Percentiles rank a stretch among this genome's conserved stretches.
Conservation (phyloP, 345 rosid species). For the Lumnitzera littorea region DNA sequence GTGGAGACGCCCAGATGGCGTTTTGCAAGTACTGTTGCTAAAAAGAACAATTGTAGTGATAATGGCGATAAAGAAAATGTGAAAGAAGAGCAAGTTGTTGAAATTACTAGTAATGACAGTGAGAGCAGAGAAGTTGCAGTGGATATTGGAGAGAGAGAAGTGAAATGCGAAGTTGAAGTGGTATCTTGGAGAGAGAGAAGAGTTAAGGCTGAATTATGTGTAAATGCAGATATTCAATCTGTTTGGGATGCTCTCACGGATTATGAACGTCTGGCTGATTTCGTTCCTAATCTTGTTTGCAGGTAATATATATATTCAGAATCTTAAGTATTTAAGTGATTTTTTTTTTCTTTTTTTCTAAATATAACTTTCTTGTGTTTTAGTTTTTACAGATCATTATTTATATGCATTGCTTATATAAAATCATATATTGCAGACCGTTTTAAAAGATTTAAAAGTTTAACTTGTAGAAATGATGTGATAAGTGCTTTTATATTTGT, state of each 20-base stretch:
- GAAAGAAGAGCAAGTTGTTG: too few species aligned
- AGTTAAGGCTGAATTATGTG: conserved; percentile 55
- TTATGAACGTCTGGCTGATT: conserved; percentile 92
- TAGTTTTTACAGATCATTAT: not conserved
- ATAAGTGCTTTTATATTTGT: too few species aligned
- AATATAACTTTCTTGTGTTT: not conserved
- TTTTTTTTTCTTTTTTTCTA: not conserved
- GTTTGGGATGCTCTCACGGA: conserved; percentile 91
- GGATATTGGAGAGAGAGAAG: conserved; percentile 41
- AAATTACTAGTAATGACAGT: not conserved
- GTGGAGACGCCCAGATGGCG: too few species aligned
- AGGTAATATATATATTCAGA: conserved; percentile 29
- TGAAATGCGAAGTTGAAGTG: conserved; percentile 72
- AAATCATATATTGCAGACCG: too few species aligned
- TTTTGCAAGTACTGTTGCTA: too few species aligned
- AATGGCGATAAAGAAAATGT: too few species aligned
- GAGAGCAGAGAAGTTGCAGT: conserved; percentile 9
- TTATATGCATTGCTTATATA: not conserved
- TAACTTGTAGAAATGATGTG: too few species aligned
- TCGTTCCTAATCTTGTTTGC: conserved; percentile 76
- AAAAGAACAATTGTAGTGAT: too few species aligned
- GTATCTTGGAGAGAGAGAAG: conserved; percentile 90
- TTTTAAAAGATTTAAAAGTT: too few species aligned
- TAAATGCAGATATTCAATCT: conserved; percentile 53
- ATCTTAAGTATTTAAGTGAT: not conserved